Conservation (phyloP, 768 basidiomycete species). For the Mycena sanguinolenta region DNA sequence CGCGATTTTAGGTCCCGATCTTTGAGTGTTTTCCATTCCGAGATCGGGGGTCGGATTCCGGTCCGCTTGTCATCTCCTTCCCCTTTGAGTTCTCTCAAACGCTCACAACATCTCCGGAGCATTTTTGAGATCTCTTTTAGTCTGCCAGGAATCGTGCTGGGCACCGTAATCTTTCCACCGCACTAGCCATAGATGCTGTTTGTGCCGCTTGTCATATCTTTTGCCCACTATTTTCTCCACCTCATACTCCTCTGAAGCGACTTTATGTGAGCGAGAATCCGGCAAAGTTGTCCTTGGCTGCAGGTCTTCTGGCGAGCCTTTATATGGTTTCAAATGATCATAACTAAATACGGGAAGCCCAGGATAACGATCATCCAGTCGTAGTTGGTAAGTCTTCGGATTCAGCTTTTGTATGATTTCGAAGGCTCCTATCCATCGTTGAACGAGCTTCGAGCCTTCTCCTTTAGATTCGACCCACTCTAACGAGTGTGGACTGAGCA, state of each 20-base stretch:
- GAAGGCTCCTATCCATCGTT: not conserved
- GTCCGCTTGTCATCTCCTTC: no score
- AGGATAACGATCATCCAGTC: not conserved
- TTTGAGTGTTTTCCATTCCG: no score
- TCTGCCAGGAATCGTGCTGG: not conserved
- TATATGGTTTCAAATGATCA: not conserved
- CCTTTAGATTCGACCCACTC: not conserved
- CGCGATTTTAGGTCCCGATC: no score
- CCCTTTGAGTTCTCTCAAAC: not conserved
- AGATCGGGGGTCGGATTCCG: no score
- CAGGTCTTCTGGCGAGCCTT: no score
- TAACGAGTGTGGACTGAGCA: not conserved
- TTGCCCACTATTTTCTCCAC: not conserved
- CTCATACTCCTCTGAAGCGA: not conserved
- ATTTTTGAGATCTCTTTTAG: not conserved
- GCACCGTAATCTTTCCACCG: not conserved
- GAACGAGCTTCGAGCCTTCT: not conserved
- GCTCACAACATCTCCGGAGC: not conserved
- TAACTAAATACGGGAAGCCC: not conserved
- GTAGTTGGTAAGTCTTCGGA: not conserved
- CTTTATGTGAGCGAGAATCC: not conserved
- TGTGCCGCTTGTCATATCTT: not conserved
- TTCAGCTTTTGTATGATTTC: not conserved
- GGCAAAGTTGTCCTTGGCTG: not conserved
- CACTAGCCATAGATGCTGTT: not conserved